These are phyloP conservation scores for Lepidium sativum DNA, from an alignment of 345 rosid species.

Conservation along the genomic window DNA sequence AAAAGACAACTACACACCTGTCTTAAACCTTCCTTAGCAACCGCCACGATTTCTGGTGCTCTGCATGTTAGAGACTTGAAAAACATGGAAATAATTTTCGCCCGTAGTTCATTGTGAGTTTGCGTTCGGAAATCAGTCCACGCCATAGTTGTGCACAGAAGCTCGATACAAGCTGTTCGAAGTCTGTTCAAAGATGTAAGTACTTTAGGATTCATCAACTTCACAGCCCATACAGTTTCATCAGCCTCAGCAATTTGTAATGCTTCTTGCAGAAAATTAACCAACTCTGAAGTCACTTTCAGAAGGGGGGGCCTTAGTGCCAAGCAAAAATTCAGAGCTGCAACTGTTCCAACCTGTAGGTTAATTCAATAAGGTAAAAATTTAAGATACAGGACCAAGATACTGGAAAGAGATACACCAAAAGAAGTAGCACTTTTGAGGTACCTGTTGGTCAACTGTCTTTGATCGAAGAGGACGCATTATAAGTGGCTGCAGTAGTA, in stretches of 20 bases:
- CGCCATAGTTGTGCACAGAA: conserved; percentile 96
- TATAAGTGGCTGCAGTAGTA: conserved; percentile 82
- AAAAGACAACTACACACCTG: conserved; percentile 53
- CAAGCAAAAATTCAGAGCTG: conserved; percentile 92
- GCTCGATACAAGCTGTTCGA: conserved; percentile 94
- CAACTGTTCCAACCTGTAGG: conserved; percentile 84
- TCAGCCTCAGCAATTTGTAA: conserved; percentile 98
- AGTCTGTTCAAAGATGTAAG: conserved; percentile 78
- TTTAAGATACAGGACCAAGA: neutral
- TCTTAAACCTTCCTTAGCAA: conserved; percentile 96
- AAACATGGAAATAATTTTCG: conserved; percentile 96
- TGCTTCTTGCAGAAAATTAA: conserved; percentile 98
- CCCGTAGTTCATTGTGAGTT: conserved; percentile 74
- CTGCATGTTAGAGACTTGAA: conserved; percentile 94
- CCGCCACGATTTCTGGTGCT: conserved; percentile 93
- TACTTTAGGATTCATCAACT: conserved; percentile 82
- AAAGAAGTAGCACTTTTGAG: neutral
- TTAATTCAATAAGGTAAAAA: conserved; percentile 19
- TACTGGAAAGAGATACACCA: conserved; percentile 11
- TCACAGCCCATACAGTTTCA: conserved; percentile 82
- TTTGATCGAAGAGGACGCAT: conserved; percentile 79
- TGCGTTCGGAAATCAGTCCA: conserved; percentile 92
- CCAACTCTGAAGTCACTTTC: conserved; percentile 86
- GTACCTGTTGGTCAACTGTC: conserved; percentile 98
- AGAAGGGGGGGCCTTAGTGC: conserved; percentile 97